Evolutionary conservation across 2,329 filamentous ascomycete genomes (phyloP).

Genomic region (Coniochaeta sp.): DNA sequence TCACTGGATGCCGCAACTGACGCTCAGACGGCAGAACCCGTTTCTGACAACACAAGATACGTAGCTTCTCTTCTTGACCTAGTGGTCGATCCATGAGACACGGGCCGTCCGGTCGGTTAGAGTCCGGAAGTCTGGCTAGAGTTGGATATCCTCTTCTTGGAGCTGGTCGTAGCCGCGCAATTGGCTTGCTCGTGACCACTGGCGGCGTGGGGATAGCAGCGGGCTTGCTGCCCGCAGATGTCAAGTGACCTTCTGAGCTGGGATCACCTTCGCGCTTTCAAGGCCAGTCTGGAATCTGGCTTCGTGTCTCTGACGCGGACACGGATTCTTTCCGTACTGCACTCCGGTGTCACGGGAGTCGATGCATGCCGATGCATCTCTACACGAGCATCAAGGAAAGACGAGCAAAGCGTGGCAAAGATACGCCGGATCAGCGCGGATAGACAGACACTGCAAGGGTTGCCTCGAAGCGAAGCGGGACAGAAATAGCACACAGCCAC

Average conservation of each 20-base stretch:
- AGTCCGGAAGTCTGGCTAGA: not conserved
- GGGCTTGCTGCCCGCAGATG: not conserved
- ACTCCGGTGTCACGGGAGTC: not conserved
- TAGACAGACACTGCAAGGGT: not conserved
- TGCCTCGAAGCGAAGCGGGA: not conserved
- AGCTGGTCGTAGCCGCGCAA: not conserved
- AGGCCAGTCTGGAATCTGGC: not conserved
- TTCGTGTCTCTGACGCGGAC: not conserved
- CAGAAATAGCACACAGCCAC: not conserved
- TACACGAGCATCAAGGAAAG: not conserved
- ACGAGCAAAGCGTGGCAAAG: too few relatives aligned
- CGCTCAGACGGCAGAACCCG: not conserved
- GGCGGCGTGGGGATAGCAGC: not conserved
- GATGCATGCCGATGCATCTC: not conserved
- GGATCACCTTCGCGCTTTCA: not conserved
- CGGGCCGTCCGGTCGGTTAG: not conserved
- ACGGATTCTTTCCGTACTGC: not conserved
- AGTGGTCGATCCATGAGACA: not conserved
- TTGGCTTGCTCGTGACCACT: conserved; percentile 1
- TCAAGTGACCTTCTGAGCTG: not conserved
- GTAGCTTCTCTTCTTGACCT: not conserved
- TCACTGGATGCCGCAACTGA: not conserved
- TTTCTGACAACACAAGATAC: not conserved
- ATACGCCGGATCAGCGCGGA: too few relatives aligned
- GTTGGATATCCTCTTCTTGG: not conserved